These are phyloP conservation scores for Magnusiomyces fungicola DNA, from an alignment of 1,139 yeast species.

Conservation along the genomic window DNA sequence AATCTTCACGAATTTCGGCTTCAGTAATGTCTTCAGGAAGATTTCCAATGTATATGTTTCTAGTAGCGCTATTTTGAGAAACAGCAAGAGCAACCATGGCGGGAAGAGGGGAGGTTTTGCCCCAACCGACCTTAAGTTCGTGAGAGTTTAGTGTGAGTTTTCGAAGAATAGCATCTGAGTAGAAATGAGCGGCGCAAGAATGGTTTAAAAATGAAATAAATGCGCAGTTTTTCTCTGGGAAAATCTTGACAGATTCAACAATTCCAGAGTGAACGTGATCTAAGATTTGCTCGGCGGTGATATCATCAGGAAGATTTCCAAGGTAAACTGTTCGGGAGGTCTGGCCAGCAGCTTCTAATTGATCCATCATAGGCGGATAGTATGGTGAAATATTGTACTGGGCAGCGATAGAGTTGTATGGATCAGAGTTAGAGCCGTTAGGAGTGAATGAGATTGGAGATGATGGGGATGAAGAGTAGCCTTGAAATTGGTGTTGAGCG, in stretches of 20 bases:
- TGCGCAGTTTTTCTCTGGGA: conserved; percentile 44
- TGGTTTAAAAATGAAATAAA: conserved; percentile 43
- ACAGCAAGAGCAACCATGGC: conserved; percentile 71
- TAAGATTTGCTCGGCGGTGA: conserved; percentile 72
- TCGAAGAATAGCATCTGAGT: conserved; percentile 46
- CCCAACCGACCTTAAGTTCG: conserved; percentile 55
- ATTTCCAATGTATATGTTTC: conserved; percentile 81
- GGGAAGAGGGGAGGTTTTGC: conserved; percentile 55
- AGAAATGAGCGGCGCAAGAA: conserved; percentile 39
- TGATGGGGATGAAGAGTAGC: conserved; percentile 3
- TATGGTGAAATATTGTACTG: conserved; percentile 1
- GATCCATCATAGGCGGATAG: conserved; percentile 44
- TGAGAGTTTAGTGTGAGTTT: conserved; percentile 40
- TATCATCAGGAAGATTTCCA: conserved; percentile 80
- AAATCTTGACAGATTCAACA: conserved; percentile 57
- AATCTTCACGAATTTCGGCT: conserved; percentile 55
- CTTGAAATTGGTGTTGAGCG: background rate
- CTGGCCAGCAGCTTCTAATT: conserved; percentile 14
- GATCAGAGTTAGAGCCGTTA: conserved; percentile 1
- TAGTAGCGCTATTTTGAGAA: conserved; percentile 80
- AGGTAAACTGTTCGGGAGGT: conserved; percentile 69
- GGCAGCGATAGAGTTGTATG: background rate
- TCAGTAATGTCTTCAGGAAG: conserved; percentile 53
- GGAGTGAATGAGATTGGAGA: conserved; percentile 6
- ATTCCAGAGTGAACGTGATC: conserved; percentile 90